phyloP scores from a whole-genome alignment of 805 yeast genomes.

The Metschnikowia kofuensis region DNA sequence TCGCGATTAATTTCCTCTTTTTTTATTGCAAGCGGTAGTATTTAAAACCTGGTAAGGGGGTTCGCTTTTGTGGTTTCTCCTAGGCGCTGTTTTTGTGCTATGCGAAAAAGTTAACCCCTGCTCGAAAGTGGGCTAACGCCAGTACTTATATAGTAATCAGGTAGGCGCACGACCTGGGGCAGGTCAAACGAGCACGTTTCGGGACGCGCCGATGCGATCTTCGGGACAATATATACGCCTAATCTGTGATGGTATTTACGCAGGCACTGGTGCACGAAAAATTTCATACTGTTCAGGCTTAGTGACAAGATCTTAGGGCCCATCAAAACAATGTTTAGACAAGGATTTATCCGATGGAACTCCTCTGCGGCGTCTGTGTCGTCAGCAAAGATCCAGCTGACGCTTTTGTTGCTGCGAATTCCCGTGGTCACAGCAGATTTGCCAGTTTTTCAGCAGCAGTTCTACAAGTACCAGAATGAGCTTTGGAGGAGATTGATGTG shows the following conservation, averaged over 20 bases:
- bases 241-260: constrained; percentile 6
- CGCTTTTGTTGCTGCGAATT: constrained; percentile 68
- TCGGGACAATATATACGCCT: constrained; percentile 8
- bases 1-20: not conserved
- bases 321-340: constrained; percentile 13
- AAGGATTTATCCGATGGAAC: constrained; percentile 15
- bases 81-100: not conserved
- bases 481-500: constrained; percentile 90
- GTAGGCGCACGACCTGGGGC: constrained; percentile 12
- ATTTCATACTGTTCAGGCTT: constrained; percentile 2
- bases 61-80: not conserved
- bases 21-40: not conserved
- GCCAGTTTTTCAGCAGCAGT: constrained; percentile 67
- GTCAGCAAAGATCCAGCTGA: constrained; percentile 33
- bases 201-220: not conserved
- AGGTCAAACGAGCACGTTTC: not conserved
- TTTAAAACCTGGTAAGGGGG: not conserved
- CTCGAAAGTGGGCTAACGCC: not conserved
- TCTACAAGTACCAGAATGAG: constrained; percentile 80
- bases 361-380: constrained; percentile 11
- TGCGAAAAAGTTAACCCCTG: not conserved
- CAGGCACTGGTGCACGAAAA: constrained; percentile 12
- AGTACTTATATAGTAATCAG: constrained; percentile 8
- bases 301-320: not conserved
- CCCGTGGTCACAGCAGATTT: constrained; percentile 84